Evolutionary conservation across 2,329 filamentous ascomycete genomes (phyloP).

Genomic region (Pseudocercospora crystallina): DNA sequence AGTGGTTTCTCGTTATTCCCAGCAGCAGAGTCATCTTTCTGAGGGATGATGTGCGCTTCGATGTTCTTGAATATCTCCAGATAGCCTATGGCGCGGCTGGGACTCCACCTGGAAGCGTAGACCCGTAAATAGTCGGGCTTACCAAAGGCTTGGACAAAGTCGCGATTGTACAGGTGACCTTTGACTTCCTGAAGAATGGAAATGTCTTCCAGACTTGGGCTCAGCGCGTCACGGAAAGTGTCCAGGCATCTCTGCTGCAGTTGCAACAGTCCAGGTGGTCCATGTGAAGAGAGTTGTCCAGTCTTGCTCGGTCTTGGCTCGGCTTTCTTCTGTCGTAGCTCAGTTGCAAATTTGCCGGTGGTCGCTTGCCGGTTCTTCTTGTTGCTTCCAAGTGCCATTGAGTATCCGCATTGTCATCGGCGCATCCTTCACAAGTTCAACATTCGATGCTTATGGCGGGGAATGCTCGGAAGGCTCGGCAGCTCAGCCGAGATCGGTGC

Average conservation of each 20-base stretch:
- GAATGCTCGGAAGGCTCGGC: no score
- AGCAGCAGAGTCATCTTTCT: background rate
- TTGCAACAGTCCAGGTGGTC: slow-evolving; percentile 13
- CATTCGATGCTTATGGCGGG: no score
- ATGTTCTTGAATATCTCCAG: slow-evolving; percentile 55
- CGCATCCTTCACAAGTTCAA: no score
- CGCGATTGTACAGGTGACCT: slow-evolving; percentile 77
- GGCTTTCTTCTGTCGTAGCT: background rate
- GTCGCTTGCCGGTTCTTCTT: slow-evolving; percentile 4
- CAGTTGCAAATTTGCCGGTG: background rate
- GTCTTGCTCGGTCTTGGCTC: no score
- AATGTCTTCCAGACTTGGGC: slow-evolving; percentile 25
- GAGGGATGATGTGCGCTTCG: slow-evolving; percentile 21
- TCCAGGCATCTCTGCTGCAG: slow-evolving; percentile 71
- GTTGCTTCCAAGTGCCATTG: slow-evolving; percentile 22
- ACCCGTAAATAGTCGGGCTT: slow-evolving; percentile 69
- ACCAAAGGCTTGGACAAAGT: slow-evolving; percentile 80
- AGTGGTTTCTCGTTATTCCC: slow-evolving; percentile 4
- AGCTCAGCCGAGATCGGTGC: no score
- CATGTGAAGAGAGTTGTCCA: no score
- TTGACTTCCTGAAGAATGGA: slow-evolving; percentile 77
- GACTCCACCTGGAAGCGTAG: slow-evolving; percentile 90
- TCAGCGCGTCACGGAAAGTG: slow-evolving; percentile 65
- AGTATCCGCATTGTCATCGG: no score
- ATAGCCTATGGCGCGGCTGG: slow-evolving; percentile 80